Evolutionary conservation across 768 basidiomycete species (phyloP).

Genomic region (Suillus paluster): DNA sequence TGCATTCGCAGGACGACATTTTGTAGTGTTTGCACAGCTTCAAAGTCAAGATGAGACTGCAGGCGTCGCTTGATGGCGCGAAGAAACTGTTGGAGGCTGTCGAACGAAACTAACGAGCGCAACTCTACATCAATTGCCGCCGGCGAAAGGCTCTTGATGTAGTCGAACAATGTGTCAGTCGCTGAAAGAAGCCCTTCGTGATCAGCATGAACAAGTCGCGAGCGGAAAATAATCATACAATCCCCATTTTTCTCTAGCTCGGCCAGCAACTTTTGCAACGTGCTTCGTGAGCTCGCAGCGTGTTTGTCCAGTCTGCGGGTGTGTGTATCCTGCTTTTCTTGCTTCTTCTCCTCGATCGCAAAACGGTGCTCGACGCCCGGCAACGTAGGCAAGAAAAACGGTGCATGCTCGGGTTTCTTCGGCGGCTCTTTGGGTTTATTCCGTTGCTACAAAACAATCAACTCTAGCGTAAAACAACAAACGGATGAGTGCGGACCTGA

Average conservation of each 20-base stretch:
- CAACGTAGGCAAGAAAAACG: slow-evolving; percentile 95
- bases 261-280: slow-evolving; percentile 69
- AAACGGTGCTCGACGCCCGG: slow-evolving; percentile 88
- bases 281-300: slow-evolving; percentile 58
- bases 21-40: slow-evolving; percentile 90
- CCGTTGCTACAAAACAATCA: slow-evolving; percentile 63
- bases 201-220: slow-evolving; percentile 9
- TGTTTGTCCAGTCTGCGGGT: slow-evolving; percentile 59
- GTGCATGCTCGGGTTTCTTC: slow-evolving; percentile 93
- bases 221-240: slow-evolving; percentile 56
- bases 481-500: slow-evolving; percentile 51
- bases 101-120: slow-evolving; percentile 71
- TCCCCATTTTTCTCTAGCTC: slow-evolving; percentile 59
- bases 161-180: slow-evolving; percentile 86
- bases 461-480: not conserved
- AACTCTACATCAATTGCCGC: slow-evolving; percentile 92
- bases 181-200: slow-evolving; percentile 13
- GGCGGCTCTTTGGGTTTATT: slow-evolving; percentile 97
- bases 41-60: slow-evolving; percentile 85
- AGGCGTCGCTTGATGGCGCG: slow-evolving; percentile 75
- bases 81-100: slow-evolving; percentile 70
- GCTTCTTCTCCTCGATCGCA: slow-evolving; percentile 52
- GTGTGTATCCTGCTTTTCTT: slow-evolving; percentile 41
- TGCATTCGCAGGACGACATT: slow-evolving; percentile 86
- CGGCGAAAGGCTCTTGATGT: slow-evolving; percentile 85